Percentiles rank a stretch among this genome's conserved stretches.
These are phyloP conservation scores for Cichorium intybus DNA, from an alignment of 140 eudicot species.

Conservation along the genomic window DNA sequence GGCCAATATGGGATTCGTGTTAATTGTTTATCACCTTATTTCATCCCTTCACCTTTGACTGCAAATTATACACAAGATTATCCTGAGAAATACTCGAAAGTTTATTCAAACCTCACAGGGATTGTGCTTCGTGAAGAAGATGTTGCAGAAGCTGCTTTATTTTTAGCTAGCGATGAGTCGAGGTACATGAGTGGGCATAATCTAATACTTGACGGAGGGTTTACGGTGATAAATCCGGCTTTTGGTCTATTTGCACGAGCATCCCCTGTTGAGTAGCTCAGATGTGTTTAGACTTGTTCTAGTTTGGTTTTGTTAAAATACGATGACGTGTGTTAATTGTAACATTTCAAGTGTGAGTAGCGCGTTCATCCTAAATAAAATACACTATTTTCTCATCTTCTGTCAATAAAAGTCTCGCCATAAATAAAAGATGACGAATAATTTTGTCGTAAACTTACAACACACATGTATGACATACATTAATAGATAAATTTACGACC, in stretches of 20 bases:
- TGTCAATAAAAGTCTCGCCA: too few species aligned
- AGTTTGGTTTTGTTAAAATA: not conserved
- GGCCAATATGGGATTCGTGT: conserved; percentile 23
- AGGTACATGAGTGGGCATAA: conserved; percentile 20
- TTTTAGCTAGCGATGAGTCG: conserved; percentile 18
- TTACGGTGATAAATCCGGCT: conserved; percentile 21
- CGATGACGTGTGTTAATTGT: not conserved
- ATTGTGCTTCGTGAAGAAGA: not conserved
- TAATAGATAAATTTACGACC: too few species aligned
- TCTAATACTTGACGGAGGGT: conserved; percentile 21
- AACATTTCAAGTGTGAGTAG: not conserved
- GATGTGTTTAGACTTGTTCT: not conserved
- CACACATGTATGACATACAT: too few species aligned
- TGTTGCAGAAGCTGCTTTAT: conserved; percentile 20
- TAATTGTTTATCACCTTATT: conserved; percentile 20
- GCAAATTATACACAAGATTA: not conserved
- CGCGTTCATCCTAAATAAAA: not conserved
- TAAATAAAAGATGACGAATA: too few species aligned
- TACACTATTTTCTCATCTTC: not conserved
- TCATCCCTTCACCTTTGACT: conserved; percentile 9
- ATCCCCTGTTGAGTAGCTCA: conserved; percentile 3
- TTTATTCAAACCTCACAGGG: conserved; percentile 14
- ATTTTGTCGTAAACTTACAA: too few species aligned
- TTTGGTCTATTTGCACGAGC: conserved; percentile 20
- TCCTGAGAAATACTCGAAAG: conserved; percentile 6